phyloP scores from a whole-genome alignment of 225 moss, liverwort and hornwort species.

The Marchantia polymorpha region DNA sequence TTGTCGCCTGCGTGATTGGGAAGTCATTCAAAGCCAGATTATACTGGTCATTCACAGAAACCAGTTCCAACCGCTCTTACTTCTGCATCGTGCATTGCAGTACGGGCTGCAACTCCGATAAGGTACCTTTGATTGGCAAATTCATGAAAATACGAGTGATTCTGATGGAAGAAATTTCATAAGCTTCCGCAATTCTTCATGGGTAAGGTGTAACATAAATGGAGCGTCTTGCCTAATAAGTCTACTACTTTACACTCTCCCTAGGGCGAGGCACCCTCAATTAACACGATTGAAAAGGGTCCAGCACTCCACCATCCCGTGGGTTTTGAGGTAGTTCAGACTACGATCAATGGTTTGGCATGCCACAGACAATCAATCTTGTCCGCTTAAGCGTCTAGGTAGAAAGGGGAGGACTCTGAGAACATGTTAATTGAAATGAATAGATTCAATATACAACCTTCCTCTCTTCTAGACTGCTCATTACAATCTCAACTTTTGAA shows the following conservation, averaged over 20 bases:
- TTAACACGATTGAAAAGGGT: neutral
- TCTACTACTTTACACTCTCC: slow-evolving; percentile 16
- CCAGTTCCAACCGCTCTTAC: too few species aligned
- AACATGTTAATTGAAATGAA: slow-evolving; percentile 3
- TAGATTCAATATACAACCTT: slow-evolving; percentile 19
- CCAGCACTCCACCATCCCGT: neutral
- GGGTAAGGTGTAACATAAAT: neutral
- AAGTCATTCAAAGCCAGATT: too few species aligned
- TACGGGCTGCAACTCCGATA: neutral
- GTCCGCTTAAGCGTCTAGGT: neutral
- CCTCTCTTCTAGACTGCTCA: neutral
- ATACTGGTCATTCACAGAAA: too few species aligned
- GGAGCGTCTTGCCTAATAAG: neutral
- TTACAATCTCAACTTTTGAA: neutral
- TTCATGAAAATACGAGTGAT: neutral
- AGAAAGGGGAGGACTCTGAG: neutral
- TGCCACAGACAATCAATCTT: neutral
- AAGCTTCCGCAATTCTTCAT: neutral
- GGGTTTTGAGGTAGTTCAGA: neutral
- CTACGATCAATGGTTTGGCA: neutral
- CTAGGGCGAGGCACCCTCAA: neutral
- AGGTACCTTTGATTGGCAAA: neutral
- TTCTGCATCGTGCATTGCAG: neutral
- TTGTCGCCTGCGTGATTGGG: too few species aligned
- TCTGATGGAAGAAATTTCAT: neutral